A percentile compares a stretch with the other conserved stretches of the same genome.
These are phyloP conservation scores for Penicillium sclerotiorum DNA, from an alignment of 2,329 filamentous ascomycete genomes.

Conservation along the genomic window DNA sequence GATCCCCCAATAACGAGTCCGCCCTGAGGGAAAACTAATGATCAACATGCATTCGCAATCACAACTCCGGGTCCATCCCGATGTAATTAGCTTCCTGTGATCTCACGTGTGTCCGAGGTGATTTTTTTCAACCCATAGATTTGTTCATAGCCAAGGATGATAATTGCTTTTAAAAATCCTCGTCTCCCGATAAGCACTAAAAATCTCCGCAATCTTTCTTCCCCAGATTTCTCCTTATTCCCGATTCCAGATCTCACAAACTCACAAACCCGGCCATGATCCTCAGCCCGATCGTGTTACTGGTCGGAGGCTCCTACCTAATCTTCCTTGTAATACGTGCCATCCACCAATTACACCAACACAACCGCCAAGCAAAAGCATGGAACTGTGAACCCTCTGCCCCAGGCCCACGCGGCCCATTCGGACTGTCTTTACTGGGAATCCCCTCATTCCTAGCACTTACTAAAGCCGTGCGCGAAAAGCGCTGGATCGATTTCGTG, in stretches of 20 bases:
- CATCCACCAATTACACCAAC: conserved; percentile 24
- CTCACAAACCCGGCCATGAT: conserved; percentile 28
- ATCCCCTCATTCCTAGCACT: conserved; percentile 29
- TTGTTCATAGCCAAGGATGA: conserved; percentile 1
- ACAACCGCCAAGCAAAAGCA: conserved; percentile 29
- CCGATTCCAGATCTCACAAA: too few species aligned
- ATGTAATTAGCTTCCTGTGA: neutral
- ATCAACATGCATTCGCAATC: neutral
- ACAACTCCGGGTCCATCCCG: neutral
- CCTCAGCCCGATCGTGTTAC: conserved; percentile 17
- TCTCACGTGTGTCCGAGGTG: neutral
- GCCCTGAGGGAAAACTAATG: neutral
- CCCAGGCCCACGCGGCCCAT: conserved; percentile 12
- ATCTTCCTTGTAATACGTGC: conserved; percentile 27
- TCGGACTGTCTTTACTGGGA: too few species aligned
- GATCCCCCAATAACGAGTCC: too few species aligned
- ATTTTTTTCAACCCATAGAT: neutral
- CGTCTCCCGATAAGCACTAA: too few species aligned
- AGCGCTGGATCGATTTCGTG: conserved; percentile 34
- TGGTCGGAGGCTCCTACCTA: conserved; percentile 23
- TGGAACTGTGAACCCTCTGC: conserved; percentile 28
- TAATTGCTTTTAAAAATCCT: too few species aligned
- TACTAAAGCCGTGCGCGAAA: conserved; percentile 28
- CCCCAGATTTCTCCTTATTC: neutral
- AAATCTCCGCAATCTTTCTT: too few species aligned